A percentile compares a stretch with the other conserved stretches of the same genome.
Evolutionary conservation across 148 eudicot species (phyloP).

Genomic region (Pouteria glomerata): DNA sequence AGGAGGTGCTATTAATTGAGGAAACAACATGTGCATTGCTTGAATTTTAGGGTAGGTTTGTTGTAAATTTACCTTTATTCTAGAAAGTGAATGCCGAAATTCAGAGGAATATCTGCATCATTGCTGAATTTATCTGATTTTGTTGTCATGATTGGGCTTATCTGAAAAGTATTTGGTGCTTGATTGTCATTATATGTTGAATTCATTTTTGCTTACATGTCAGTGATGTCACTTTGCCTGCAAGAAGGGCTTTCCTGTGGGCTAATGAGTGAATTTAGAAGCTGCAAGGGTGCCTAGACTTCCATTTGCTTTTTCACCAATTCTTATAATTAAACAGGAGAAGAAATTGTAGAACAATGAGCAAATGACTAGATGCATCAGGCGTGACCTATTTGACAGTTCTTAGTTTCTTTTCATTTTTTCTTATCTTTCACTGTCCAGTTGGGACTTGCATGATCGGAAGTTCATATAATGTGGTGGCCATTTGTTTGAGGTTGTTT

Average conservation of each 20-base stretch:
- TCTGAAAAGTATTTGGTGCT: background rate
- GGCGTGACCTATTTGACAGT: background rate
- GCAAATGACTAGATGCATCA: background rate
- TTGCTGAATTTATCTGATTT: background rate
- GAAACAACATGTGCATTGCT: background rate
- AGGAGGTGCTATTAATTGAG: background rate
- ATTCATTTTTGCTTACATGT: background rate
- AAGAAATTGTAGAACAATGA: background rate
- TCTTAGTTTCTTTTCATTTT: background rate
- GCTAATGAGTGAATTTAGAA: background rate
- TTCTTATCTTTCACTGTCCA: background rate
- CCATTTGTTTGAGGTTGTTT: background rate
- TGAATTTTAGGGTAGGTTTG: background rate
- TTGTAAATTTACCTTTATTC: background rate
- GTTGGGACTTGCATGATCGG: background rate
- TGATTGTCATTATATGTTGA: background rate
- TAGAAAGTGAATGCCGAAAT: background rate
- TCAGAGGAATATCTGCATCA: background rate
- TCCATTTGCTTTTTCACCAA: background rate
- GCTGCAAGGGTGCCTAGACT: background rate
- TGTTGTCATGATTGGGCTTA: background rate
- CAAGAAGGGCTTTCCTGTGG: background rate
- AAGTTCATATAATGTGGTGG: background rate
- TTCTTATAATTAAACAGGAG: background rate
- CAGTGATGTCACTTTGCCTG: background rate